Evolutionary conservation across 2,329 filamentous ascomycete species (phyloP), one percentile per base, ranked within the genome.

Genomic region (Chaetomium globosum): DNA sequence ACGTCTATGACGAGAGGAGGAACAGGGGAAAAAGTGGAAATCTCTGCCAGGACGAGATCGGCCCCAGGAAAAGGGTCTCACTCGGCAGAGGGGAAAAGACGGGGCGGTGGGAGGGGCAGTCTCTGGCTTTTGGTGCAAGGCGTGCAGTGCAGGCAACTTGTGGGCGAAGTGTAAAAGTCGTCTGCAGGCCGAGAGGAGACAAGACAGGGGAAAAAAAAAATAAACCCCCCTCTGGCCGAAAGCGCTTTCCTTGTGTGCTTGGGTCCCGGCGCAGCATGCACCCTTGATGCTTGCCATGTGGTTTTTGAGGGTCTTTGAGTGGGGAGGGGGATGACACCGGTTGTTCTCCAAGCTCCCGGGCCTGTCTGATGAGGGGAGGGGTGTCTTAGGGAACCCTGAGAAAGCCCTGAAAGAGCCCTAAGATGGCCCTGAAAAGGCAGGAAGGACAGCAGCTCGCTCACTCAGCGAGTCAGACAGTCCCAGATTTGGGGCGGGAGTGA

Each of bases 251-350:
- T 43, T 43, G 16, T 16, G 68, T 69, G 65, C 61, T 59, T 63
- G 55, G 46, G 65, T 68, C 68, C 60, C 60, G 67, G 61, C 62
- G 59, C 64, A 65, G 48, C 61, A 63, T 62, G 65, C 63, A 73
- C 65, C 71, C 70, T 69, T 71, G 72, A 72, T 71, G 67, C 72
- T 71, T 71, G 72, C 74, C 73, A 75, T 74, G 72, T 74, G 73
- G 72, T 74, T 70, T 69, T 68, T 51, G 68, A 68, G 65, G 66
- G 69, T 63, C 56, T 61, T 63, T 51, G 63, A 63, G 70, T 66
- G 68, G 68, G 21, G 67, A 36, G 60, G 56, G 62, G 58, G 57
- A 53, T 59, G 63, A 57, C 51, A 61, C 31, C 49, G 64, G 64
- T 60, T 64, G 57, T 68, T 67, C 67, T 65, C 59, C 66, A 68